These are phyloP conservation scores for Astragalus membranaceus DNA, from an alignment of 306 rosid species.

Conservation along the genomic window DNA sequence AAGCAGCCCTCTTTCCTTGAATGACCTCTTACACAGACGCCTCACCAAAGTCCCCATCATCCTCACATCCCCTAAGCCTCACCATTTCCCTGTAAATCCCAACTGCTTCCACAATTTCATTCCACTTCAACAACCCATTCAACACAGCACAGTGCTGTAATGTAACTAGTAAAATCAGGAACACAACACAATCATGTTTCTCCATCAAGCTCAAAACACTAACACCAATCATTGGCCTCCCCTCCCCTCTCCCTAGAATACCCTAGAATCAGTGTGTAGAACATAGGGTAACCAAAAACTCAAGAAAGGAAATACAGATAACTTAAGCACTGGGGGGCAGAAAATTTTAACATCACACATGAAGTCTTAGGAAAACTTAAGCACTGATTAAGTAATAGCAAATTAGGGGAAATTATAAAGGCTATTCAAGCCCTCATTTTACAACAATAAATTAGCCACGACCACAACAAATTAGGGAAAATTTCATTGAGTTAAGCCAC, in stretches of 20 bases:
- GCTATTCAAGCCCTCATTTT: no score
- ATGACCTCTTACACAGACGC: constrained; percentile 42
- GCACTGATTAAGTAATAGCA: no score
- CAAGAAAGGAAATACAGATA: no score
- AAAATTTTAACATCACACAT: no score
- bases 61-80: constrained; percentile 38
- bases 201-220: constrained; percentile 54
- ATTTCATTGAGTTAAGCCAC: no score
- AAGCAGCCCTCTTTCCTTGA: constrained; percentile 33
- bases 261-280: constrained; percentile 62
- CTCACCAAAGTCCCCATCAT: constrained; percentile 54
- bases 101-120: constrained; percentile 30
- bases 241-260: constrained; percentile 69
- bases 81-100: constrained; percentile 52
- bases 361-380: no score
- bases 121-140: constrained; percentile 72
- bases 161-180: constrained; percentile 52
- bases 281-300: background rate
- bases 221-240: constrained; percentile 48
- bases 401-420: no score
- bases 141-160: constrained; percentile 32
- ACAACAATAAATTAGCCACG: no score
- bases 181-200: constrained; percentile 37
- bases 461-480: no score
- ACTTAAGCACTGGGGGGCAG: no score